Evolutionary conservation across 2,329 filamentous ascomycete species (phyloP).

Genomic region (Plenodomus lindquistii): DNA sequence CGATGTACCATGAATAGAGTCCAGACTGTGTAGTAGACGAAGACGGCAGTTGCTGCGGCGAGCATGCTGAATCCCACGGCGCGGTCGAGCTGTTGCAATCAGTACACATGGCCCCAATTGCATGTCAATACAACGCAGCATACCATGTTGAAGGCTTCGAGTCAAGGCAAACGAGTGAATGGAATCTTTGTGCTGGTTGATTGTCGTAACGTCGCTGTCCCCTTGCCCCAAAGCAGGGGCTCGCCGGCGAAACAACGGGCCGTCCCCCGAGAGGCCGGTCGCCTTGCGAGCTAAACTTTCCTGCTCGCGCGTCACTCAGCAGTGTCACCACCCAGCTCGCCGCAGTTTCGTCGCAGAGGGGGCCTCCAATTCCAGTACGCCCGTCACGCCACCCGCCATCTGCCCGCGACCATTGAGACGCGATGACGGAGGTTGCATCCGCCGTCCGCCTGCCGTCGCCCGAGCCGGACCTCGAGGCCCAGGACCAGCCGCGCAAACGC

Average conservation of each 20-base stretch:
- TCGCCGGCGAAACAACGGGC: constrained; percentile 21
- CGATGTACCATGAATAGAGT: constrained; percentile 88
- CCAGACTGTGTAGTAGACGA: constrained; percentile 96
- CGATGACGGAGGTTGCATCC: constrained; percentile 43
- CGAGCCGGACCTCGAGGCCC: constrained; percentile 47
- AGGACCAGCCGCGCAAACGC: constrained; percentile 54
- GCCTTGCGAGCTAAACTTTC: constrained; percentile 30
- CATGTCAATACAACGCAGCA: not conserved
- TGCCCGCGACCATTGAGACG: constrained; percentile 1
- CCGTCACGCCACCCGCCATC: constrained; percentile 1
- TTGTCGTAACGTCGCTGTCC: constrained; percentile 22
- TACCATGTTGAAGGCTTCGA: constrained; percentile 35
- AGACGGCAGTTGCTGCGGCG: constrained; percentile 71
- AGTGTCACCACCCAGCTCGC: constrained; percentile 5
- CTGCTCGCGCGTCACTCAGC: constrained; percentile 19
- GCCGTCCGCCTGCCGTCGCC: constrained; percentile 63
- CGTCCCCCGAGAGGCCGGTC: constrained; percentile 12
- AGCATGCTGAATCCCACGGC: constrained; percentile 77
- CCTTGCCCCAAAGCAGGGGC: constrained; percentile 15
- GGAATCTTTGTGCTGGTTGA: constrained; percentile 6
- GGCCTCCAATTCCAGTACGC: constrained; percentile 1
- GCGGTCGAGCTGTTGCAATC: constrained; percentile 79
- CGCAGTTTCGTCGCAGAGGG: not conserved
- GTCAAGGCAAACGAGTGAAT: constrained; percentile 19
- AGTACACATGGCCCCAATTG: constrained; percentile 1